A percentile compares a stretch with the other conserved stretches of the same genome.
phyloP scores from a whole-genome alignment of 768 basidiomycete genomes.

The Gymnopilus junonius region DNA sequence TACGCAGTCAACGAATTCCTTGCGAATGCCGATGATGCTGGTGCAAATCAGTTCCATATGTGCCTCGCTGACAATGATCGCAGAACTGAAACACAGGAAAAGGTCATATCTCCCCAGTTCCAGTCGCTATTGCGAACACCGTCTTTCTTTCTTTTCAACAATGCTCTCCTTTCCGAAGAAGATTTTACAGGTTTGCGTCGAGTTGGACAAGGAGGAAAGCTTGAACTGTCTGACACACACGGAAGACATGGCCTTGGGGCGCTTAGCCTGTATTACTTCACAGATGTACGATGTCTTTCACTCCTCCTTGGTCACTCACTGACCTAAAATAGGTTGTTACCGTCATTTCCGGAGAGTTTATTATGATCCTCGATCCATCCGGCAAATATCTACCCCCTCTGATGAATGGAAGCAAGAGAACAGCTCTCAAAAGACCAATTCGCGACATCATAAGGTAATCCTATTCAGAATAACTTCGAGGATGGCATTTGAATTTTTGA shows the following conservation, averaged over 20 bases:
- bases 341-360: conserved; percentile 32
- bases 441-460: conserved; percentile 33
- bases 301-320: not conserved
- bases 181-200: conserved; percentile 51
- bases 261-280: conserved; percentile 52
- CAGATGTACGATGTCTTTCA: conserved; percentile 38
- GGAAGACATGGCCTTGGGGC: conserved; percentile 56
- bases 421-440: conserved; percentile 33
- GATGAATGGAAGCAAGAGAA: conserved; percentile 22
- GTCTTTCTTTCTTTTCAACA: conserved; percentile 49
- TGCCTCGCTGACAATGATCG: conserved; percentile 22
- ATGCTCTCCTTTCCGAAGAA: conserved; percentile 36
- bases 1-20: conserved; percentile 47
- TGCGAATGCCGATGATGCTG: conserved; percentile 55
- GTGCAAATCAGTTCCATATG: conserved; percentile 43
- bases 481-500: not conserved
- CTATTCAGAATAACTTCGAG: not conserved
- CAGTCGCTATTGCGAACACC: conserved; percentile 31
- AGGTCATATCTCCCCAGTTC: conserved; percentile 35
- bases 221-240: conserved; percentile 37
- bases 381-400: conserved; percentile 39
- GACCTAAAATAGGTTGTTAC: conserved; percentile 28
- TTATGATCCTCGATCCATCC: conserved; percentile 49
- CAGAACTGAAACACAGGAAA: not conserved
- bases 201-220: conserved; percentile 51